These are phyloP conservation scores for Fusarium algeriense DNA, from an alignment of 2,329 filamentous ascomycete genomes.

Conservation along the genomic window DNA sequence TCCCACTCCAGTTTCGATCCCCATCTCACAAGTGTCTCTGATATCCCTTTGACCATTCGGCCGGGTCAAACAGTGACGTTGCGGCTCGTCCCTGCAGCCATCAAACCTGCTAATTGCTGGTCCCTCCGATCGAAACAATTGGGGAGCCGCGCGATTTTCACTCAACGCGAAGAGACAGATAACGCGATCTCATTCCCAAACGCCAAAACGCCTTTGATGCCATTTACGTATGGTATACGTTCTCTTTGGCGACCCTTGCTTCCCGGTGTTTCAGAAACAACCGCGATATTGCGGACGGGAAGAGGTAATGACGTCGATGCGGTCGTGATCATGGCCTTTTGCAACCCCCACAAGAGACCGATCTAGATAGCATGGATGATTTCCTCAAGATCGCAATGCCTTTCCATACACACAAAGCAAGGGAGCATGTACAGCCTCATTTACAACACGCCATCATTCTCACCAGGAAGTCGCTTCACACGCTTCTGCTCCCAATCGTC, in stretches of 20 bases:
- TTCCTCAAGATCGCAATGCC: conserved; percentile 11
- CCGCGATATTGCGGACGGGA: neutral
- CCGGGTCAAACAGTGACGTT: conserved; percentile 24
- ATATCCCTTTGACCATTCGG: conserved; percentile 10
- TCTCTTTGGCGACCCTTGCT: conserved; percentile 31
- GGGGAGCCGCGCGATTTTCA: neutral
- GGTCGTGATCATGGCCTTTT: conserved; percentile 12
- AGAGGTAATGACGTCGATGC: conserved; percentile 19
- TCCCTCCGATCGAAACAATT: neutral
- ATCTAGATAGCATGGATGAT: conserved; percentile 12
- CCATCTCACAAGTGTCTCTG: conserved; percentile 1
- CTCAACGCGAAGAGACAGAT: conserved; percentile 9
- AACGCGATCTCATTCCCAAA: conserved; percentile 24
- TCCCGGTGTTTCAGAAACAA: conserved; percentile 11
- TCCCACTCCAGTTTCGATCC: conserved; percentile 29
- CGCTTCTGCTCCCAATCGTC: conserved; percentile 98
- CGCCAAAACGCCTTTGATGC: conserved; percentile 28
- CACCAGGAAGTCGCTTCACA: conserved; percentile 88
- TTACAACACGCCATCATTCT: conserved; percentile 82
- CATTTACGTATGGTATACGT: conserved; percentile 30
- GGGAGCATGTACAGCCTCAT: conserved; percentile 15
- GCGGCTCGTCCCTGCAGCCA: conserved; percentile 33
- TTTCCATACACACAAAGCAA: conserved; percentile 28
- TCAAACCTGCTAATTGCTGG: conserved; percentile 11
- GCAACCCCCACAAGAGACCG: conserved; percentile 1